Evolutionary conservation across 2,329 filamentous ascomycete species (phyloP).

Genomic region (Trichoderma sp.): DNA sequence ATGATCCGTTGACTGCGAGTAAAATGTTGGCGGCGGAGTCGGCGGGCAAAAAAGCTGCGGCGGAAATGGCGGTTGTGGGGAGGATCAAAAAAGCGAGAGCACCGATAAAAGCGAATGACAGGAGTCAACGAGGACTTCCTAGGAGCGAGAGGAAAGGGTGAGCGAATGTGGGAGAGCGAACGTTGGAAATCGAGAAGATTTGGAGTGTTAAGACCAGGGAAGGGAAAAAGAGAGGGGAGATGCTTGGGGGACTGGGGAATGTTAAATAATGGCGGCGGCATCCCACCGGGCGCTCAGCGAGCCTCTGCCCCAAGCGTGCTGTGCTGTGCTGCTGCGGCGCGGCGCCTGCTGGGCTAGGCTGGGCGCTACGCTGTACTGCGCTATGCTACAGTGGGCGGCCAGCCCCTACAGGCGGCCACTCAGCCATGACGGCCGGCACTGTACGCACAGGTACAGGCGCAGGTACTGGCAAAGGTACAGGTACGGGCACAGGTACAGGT

Average conservation of each 20-base stretch:
- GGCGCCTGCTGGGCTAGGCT: background rate
- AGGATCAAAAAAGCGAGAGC: slow-evolving; percentile 55
- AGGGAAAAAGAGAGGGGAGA: slow-evolving; percentile 26
- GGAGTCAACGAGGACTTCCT: slow-evolving; percentile 75
- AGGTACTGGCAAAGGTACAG: background rate
- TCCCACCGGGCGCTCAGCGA: background rate
- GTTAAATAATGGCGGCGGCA: slow-evolving; percentile 35
- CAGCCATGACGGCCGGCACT: background rate
- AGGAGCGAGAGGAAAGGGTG: slow-evolving; percentile 42
- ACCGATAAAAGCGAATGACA: slow-evolving; percentile 68
- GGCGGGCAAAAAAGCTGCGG: slow-evolving; percentile 18
- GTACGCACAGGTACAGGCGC: background rate
- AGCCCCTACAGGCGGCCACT: background rate
- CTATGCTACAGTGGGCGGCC: background rate
- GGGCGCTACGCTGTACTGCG: background rate
- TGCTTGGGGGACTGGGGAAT: slow-evolving; percentile 30
- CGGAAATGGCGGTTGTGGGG: slow-evolving; percentile 36
- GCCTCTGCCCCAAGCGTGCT: background rate
- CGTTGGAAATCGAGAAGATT: slow-evolving; percentile 31
- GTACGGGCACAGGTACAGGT: background rate
- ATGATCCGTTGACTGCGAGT: slow-evolving; percentile 10
- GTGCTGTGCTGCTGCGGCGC: background rate
- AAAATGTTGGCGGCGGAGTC: slow-evolving; percentile 10
- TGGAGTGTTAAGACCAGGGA: slow-evolving; percentile 34
- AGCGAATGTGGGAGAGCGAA: slow-evolving; percentile 48